phyloP scores from a whole-genome alignment of 1,284 basidiomycete genomes.

The Garcileccinum viscosum region DNA sequence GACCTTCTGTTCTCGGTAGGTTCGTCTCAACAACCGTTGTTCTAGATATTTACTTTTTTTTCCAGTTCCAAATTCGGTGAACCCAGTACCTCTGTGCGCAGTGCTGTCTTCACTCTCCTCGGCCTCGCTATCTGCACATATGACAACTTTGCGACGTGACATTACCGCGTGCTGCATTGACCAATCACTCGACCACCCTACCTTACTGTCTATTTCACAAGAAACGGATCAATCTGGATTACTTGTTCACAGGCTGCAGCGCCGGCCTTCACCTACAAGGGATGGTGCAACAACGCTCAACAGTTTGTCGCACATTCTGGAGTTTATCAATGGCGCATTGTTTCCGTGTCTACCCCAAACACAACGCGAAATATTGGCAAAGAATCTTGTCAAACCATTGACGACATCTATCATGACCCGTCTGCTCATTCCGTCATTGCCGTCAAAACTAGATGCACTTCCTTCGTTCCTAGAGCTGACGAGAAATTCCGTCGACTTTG shows the following conservation, averaged over 20 bases:
- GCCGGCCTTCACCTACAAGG: constrained; percentile 52
- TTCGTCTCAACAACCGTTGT: neutral
- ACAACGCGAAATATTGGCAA: constrained; percentile 51
- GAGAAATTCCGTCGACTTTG: constrained; percentile 63
- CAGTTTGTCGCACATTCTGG: constrained; percentile 58
- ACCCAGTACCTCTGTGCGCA: constrained; percentile 55
- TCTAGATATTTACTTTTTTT: constrained; percentile 5
- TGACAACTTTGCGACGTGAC: constrained; percentile 70
- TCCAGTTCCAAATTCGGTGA: constrained; percentile 63
- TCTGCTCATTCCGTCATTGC: constrained; percentile 70
- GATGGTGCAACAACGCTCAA: constrained; percentile 49
- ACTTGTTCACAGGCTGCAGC: constrained; percentile 47
- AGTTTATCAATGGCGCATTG: constrained; percentile 62
- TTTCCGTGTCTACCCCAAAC: constrained; percentile 60
- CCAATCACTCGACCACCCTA: constrained; percentile 58
- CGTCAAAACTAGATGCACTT: constrained; percentile 62
- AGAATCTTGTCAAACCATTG: constrained; percentile 63
- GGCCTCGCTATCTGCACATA: constrained; percentile 57
- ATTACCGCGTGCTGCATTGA: constrained; percentile 66
- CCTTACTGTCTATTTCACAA: constrained; percentile 45
- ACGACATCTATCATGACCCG: constrained; percentile 65
- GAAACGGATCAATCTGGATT: constrained; percentile 40
- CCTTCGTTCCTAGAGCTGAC: constrained; percentile 67
- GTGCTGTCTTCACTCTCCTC: constrained; percentile 67
- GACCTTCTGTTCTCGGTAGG: constrained; percentile 63